Evolutionary conservation across 495 filamentous ascomycete genomes (phyloP), one percentile per base, ranked within the genome.

Genomic region (Tuber microsphaerosporum): DNA sequence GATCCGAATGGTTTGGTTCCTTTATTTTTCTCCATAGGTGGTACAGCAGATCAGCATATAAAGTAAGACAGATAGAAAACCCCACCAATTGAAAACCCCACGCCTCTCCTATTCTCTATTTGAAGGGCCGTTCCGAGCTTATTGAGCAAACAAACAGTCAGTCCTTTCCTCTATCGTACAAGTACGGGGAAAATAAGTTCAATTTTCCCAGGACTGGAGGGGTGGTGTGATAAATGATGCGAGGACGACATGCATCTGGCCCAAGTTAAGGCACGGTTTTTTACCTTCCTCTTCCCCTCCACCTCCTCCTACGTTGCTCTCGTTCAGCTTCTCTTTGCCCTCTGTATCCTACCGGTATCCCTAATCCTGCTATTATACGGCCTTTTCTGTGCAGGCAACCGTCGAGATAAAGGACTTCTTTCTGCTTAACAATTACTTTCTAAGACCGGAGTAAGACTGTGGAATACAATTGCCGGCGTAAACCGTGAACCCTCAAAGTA

Each of bases 381-480:
- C 56, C 12, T 19, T 65, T 34, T 31, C 12, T 65, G 56, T 34
- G 77, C 77, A 79, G 79, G 76, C 76, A 77, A 75, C 56, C 56
- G 56, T 65, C 56, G 26, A 65, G 56, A 65, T 65, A 65, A 34
- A 16, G 56, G 26, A 65, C 31, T 2, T 26, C 56, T 34, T 17
- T 65, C 56, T 17, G 16, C 56, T 65, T 31, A 65, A 34, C 56
- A 65, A 65, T 34, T 19, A 34, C 56, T 17, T 65, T 34, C 56
- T 26, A 71, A 76, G 76, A 77, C 76, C 72, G 51, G 77, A 70
- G 77, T 70, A 78, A 79, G 73, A 75, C 76, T 75, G 71, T 75
- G 73, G 73, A 73, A 79, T 79, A 79, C 76, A 77, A 79, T 79
- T 79, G 78, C 77, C 77, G 77, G 76, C 76, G 76, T 79, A 75